Percentiles rank a stretch among this genome's conserved stretches.
phyloP scores from a whole-genome alignment of 768 basidiomycete genomes.

The Leccinum rimulosum region DNA sequence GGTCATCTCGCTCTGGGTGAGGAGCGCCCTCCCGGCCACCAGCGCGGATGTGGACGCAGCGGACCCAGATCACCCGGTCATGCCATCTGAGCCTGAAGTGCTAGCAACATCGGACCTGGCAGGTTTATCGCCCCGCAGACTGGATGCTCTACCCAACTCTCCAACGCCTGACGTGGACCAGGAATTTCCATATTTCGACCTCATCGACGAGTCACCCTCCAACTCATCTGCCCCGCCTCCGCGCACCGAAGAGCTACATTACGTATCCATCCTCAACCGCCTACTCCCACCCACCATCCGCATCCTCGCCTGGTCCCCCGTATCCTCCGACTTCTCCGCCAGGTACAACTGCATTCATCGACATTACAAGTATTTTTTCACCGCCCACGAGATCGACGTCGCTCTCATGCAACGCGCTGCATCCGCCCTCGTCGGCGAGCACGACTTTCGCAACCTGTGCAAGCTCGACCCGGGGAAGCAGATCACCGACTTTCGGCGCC shows the following conservation, averaged over 20 bases:
- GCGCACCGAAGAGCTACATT: conserved; percentile 59
- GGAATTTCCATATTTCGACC: conserved; percentile 31
- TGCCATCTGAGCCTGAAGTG: background rate
- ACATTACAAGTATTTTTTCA: conserved; percentile 99
- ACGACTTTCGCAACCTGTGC: conserved; percentile 96
- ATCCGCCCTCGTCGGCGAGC: conserved; percentile 70
- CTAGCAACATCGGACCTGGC: background rate
- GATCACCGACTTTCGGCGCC: conserved; percentile 73
- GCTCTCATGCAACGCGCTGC: conserved; percentile 76
- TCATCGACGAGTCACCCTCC: conserved; percentile 38
- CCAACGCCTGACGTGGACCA: conserved; percentile 8
- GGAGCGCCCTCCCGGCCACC: conserved; percentile 54
- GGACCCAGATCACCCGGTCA: background rate
- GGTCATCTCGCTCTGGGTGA: conserved; percentile 87
- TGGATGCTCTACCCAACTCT: background rate
- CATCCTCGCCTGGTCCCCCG: conserved; percentile 91
- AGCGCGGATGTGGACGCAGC: background rate
- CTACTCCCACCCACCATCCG: conserved; percentile 89
- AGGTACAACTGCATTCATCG: conserved; percentile 83
- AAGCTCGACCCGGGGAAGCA: conserved; percentile 92
- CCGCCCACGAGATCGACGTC: conserved; percentile 62
- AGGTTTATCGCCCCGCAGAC: background rate
- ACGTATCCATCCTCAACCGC: conserved; percentile 78
- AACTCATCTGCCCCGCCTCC: conserved; percentile 28
- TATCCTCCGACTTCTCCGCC: conserved; percentile 75